phyloP scores from a whole-genome alignment of 768 basidiomycete genomes.

The Boletellus sp. region DNA sequence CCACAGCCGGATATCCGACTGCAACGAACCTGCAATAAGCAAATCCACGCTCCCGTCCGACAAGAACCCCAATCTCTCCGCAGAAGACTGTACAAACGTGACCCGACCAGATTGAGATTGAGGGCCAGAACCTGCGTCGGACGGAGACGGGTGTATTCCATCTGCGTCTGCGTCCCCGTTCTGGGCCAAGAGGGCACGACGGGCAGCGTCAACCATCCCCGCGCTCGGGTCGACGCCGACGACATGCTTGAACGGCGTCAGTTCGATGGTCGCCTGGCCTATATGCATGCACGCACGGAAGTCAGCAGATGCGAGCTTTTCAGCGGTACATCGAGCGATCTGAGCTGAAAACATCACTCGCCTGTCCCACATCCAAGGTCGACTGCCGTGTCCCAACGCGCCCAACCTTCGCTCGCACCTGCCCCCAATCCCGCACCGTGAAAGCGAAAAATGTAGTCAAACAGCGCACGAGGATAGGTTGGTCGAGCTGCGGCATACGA shows the following conservation, averaged over 20 bases:
- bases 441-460: slow-evolving; percentile 57
- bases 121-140: no score
- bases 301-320: no score
- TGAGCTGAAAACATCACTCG: slow-evolving; percentile 27
- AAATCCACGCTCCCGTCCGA: slow-evolving; percentile 60
- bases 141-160: slow-evolving; percentile 1
- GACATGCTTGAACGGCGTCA: slow-evolving; percentile 56
- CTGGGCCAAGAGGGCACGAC: slow-evolving; percentile 11
- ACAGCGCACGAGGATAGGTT: slow-evolving; percentile 66
- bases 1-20: no score
- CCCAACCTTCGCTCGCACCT: slow-evolving; percentile 3
- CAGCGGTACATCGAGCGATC: no score
- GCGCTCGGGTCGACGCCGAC: slow-evolving; percentile 70
- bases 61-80: slow-evolving; percentile 54
- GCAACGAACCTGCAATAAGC: slow-evolving; percentile 54
- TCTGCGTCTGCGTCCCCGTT: no score
- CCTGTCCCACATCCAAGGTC: slow-evolving; percentile 89
- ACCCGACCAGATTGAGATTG: slow-evolving; percentile 15
- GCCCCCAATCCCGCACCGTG: slow-evolving; percentile 47
- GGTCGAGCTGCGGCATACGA: slow-evolving; percentile 68
- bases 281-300: neutral
- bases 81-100: slow-evolving; percentile 39
- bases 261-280: slow-evolving; percentile 70
- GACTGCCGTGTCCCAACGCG: slow-evolving; percentile 54
- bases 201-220: slow-evolving; percentile 64